Base-by-base conservation (phyloP, 2,329 filamentous ascomycete genomes). In the Scedosporium minutisporum region DNA sequence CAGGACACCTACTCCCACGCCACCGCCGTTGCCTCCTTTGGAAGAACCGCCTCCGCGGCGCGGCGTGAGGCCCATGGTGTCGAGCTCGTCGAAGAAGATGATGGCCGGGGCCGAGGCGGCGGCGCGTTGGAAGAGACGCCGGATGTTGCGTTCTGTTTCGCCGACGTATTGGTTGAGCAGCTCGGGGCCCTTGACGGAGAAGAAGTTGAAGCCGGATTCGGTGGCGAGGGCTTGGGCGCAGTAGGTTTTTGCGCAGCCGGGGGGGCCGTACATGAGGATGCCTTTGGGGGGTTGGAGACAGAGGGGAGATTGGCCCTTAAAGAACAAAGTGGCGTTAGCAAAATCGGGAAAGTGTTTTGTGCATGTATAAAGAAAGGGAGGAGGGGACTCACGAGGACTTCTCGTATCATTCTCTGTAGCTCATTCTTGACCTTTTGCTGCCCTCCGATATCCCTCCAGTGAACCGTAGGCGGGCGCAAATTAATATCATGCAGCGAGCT, bases 11-110 rank as follows among this genome's bases (percentile, higher is more conserved):
- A 96, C 81, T 1, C 87, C 84, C 21, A 77, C 75, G 5, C 66
- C 67, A 1, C 87, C 67, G 6, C 68, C 64, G 46, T 71, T 75
- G 12, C 72, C 75, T 18, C 72, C 75, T 18, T 77, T 73, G 5
- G 33, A 38, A 12, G 33, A 38, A 3, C 74, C 72, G 14, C 82
- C 73, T 21, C 80, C 77, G 48, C 77, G 68, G 6, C 82, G 76
- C 62, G 79, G 77, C n/a, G 61, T 58, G 1, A 76, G 87, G 69
- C 74, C 89, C 65, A 97, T 93, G 4, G 90, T 87, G 75, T 97
- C 93, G 68, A 97, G 95, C 73, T 97, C 93, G 72, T 97, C 93
- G 67, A 97, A 96, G 80, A 97, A 97, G 69, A 97, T 92, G 74
- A 97, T 93, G 71, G 90, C 92, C 0, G 93, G 93, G 60, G 87